These are phyloP conservation scores for Wickerhamomyces sydowiorum DNA, from an alignment of 805 yeast species.

Conservation along the genomic window DNA sequence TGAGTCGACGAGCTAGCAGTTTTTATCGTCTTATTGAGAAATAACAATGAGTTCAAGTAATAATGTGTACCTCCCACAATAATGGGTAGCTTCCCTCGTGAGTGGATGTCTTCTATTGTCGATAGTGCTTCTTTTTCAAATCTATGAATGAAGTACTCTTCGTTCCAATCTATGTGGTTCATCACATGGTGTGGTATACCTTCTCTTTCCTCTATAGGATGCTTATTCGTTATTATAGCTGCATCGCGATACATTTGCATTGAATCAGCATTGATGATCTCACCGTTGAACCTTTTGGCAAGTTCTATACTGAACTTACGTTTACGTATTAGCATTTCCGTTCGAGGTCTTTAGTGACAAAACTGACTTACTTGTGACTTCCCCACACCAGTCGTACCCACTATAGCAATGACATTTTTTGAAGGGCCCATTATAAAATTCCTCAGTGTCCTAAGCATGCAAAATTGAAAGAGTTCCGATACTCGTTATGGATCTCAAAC, in stretches of 20 bases:
- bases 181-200: slow-evolving; percentile 83
- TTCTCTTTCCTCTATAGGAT: slow-evolving; percentile 70
- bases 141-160: slow-evolving; percentile 74
- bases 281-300: slow-evolving; percentile 76
- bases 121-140: slow-evolving; percentile 67
- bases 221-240: slow-evolving; percentile 85
- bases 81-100: slow-evolving; percentile 71
- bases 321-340: neutral
- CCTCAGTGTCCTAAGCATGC: neutral
- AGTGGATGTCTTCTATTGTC: slow-evolving; percentile 58
- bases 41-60: slow-evolving; percentile 73
- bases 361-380: slow-evolving; percentile 60
- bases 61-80: slow-evolving; percentile 96
- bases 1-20: slow-evolving; percentile 11
- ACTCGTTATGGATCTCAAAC: neutral
- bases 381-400: slow-evolving; percentile 94
- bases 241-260: slow-evolving; percentile 86
- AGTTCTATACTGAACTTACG: slow-evolving; percentile 62
- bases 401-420: slow-evolving; percentile 50
- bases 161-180: slow-evolving; percentile 76
- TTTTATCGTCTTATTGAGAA: slow-evolving; percentile 61
- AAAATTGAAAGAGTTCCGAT: neutral
- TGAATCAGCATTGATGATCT: slow-evolving; percentile 91
- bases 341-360: too few species aligned
- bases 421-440: slow-evolving; percentile 1